Evolutionary conservation across 768 basidiomycete species (phyloP), one percentile per base, ranked within the genome.

Genomic region (Daedalea quercina): DNA sequence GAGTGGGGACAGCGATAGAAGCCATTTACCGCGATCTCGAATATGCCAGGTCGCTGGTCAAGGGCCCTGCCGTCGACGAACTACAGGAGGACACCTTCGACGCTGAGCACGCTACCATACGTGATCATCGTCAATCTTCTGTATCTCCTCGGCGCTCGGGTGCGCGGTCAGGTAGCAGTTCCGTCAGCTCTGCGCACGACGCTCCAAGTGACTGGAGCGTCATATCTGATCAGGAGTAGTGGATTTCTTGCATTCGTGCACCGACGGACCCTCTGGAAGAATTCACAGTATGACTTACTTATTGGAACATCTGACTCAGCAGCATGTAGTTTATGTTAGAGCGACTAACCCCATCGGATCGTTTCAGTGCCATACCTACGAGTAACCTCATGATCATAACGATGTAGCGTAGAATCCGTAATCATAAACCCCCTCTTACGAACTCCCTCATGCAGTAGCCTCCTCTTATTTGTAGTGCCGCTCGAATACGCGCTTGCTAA

Each of bases 21-120:
- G 84, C 87, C 24, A 94, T 99, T 57, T 99, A 98, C 65, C 84
- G 96, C 44, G 94, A 99, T 65, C 71, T 98, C 52, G 95, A 98
- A 56, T 97, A 97, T 66, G 92, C 95, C 33, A 82, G 88, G 33
- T 86, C 87, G 8, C 70, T 96, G 47, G 83, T 97, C 58, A 94
- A 92, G 65, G 80, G 77, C 28, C 64, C 65, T 15, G 53, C 64
- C 1, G 58, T 59, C 9, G 60, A 54, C 22, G 56, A 64, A 26
- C 42, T 57, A 3, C 23, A 56, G 3, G 62, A 63, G 6, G 57
- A 65, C 15, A 57, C 60, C 3, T 51, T 56, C 28, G 72, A 65
- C 24, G 53, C 60, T 43, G 74, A 78, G 46, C 67, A 73, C 51
- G 68, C 68, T 1, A 64, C 61, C 4, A 63, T 69, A 28, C 67